Evolutionary conservation across 2,329 filamentous ascomycete genomes (phyloP).

Genomic region (Coniochaeta hoffmannii): DNA sequence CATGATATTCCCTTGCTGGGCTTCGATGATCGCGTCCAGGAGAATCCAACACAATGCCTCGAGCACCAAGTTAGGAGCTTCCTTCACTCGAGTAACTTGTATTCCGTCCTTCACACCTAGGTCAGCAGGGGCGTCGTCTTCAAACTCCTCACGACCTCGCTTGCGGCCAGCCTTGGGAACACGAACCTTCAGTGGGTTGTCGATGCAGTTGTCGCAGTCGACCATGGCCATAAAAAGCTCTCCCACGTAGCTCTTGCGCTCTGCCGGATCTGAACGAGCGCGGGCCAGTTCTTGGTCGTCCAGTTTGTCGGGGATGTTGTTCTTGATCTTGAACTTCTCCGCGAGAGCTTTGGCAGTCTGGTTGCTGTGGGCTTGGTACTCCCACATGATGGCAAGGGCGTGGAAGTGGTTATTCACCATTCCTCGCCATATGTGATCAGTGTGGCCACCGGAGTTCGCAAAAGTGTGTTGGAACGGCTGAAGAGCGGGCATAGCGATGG

Average conservation of each 20-base stretch:
- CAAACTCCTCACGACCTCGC: background rate
- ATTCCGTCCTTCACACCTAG: background rate
- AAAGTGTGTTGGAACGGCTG: background rate
- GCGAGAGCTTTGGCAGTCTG: background rate
- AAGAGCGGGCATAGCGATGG: background rate
- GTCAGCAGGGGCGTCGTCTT: background rate
- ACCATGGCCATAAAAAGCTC: background rate
- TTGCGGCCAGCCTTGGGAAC: background rate
- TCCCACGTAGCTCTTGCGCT: background rate
- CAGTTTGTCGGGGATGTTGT: background rate
- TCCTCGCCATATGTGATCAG: background rate
- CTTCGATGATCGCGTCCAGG: background rate
- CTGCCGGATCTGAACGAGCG: background rate
- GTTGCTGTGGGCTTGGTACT: background rate
- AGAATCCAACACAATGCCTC: background rate
- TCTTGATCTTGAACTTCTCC: background rate
- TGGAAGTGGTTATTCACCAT: background rate
- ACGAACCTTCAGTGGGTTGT: background rate
- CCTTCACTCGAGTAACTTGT: background rate
- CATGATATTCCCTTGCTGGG: background rate
- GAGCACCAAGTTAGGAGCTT: background rate
- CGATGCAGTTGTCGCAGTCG: background rate
- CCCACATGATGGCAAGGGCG: background rate
- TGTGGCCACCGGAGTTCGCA: background rate
- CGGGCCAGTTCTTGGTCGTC: background rate